phyloP scores from a whole-genome alignment of 78 protist species.

The Dictyostelium purpureum region DNA sequence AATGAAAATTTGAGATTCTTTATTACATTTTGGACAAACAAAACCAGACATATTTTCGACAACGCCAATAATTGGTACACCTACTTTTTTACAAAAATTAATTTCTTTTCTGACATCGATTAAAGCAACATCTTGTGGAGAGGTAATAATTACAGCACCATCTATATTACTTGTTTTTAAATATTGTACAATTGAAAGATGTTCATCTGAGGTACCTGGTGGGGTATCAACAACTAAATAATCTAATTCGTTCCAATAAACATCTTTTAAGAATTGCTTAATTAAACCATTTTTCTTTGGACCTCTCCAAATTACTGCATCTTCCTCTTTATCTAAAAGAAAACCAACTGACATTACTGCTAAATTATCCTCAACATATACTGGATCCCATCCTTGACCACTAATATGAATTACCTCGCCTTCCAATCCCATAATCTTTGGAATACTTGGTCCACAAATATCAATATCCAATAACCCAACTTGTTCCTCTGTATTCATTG shows the following conservation, averaged over 20 bases:
- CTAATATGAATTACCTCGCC: conserved; percentile 90
- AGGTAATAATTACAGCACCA: conserved; percentile 98
- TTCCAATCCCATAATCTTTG: conserved; percentile 93
- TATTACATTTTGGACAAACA: conserved; percentile 96
- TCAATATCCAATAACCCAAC: conserved; percentile 99
- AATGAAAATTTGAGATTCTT: conserved; percentile 79
- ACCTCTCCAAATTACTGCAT: conserved; percentile 99
- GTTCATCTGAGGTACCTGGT: conserved; percentile 99
- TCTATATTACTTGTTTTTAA: conserved; percentile 70
- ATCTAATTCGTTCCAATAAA: conserved; percentile 98
- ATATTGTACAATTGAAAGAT: conserved; percentile 92
- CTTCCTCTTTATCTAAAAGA: conserved; percentile 89
- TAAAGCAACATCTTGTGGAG: conserved; percentile 99
- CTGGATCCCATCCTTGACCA: conserved; percentile 96
- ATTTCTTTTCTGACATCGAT: conserved; percentile 96
- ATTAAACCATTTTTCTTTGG: conserved; percentile 98
- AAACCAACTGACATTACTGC: conserved; percentile 97
- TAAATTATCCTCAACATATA: conserved; percentile 92
- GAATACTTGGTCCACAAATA: conserved; percentile 98
- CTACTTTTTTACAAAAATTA: conserved; percentile 94
- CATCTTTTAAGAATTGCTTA: conserved; percentile 98
- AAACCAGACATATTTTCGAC: conserved; percentile 99
- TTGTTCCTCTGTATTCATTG: conserved; percentile 34
- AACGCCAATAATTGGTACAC: conserved; percentile 96
- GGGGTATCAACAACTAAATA: conserved; percentile 99